Conservation (phyloP, 306 rosid genomes). For the Psophocarpus tetragonolobus region DNA sequence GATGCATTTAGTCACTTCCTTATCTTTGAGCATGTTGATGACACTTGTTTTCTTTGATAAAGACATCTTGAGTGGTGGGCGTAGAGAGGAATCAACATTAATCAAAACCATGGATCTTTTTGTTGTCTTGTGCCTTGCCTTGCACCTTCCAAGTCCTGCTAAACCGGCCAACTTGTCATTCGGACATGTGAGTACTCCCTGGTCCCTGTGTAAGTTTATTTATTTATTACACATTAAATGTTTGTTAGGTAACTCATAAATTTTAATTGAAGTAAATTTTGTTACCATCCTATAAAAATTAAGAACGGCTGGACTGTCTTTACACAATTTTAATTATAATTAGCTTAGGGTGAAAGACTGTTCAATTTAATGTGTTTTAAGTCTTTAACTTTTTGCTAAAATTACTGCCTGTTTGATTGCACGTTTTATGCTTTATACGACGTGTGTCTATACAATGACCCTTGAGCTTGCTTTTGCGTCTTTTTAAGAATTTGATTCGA, state of each 20-base stretch:
- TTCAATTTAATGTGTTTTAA: background rate
- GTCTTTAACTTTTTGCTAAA: no score
- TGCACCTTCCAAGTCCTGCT: slow-evolving; percentile 3
- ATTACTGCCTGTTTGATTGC: no score
- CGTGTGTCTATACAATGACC: no score
- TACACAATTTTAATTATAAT: background rate
- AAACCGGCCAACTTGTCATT: background rate
- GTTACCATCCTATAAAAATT: background rate
- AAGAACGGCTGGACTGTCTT: background rate
- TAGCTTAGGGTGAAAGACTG: background rate
- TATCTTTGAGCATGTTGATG: slow-evolving; percentile 36
- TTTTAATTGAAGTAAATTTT: background rate
- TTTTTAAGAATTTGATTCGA: no score
- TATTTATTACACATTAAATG: background rate
- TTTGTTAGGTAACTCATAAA: background rate
- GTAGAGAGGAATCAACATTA: slow-evolving; percentile 15
- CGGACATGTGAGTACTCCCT: background rate
- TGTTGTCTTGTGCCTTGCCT: slow-evolving; percentile 30
- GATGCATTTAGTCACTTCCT: slow-evolving; percentile 34
- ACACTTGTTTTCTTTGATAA: slow-evolving; percentile 28
- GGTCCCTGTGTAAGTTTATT: background rate
- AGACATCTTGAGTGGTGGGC: slow-evolving; percentile 28
- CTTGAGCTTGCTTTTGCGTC: no score
- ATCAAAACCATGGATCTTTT: slow-evolving; percentile 29
- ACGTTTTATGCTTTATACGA: no score